These are phyloP conservation scores for Plantago coronopus DNA, from an alignment of 305 asterid species.

Conservation along the genomic window DNA sequence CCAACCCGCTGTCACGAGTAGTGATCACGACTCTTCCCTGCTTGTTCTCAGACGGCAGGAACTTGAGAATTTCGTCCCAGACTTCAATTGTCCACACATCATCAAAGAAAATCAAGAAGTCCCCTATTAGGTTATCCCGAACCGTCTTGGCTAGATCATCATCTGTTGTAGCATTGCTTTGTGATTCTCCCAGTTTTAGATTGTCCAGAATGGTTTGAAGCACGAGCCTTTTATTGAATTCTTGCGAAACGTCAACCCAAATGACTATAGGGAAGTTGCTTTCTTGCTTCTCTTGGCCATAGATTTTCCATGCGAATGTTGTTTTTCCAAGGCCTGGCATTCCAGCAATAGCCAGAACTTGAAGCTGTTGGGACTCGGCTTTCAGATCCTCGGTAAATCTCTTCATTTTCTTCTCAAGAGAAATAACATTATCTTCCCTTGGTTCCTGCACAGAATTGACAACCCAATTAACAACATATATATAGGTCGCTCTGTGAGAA, in stretches of 20 bases:
- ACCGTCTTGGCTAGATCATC: background rate
- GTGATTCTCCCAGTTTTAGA: background rate
- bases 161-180: background rate
- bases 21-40: background rate
- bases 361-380: background rate
- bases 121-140: background rate
- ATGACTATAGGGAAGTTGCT: background rate
- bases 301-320: background rate
- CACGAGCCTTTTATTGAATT: background rate
- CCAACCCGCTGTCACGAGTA: background rate
- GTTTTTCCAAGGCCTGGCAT: background rate
- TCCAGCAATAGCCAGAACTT: background rate
- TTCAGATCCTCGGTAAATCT: background rate
- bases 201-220: background rate
- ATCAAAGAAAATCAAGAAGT: background rate
- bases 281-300: background rate
- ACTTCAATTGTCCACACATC: constrained; percentile 1
- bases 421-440: background rate
- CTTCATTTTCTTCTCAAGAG: background rate
- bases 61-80: background rate
- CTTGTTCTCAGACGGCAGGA: background rate
- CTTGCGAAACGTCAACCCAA: background rate
- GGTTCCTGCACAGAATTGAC: too few relatives aligned
- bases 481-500: too few relatives aligned
- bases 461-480: too few relatives aligned